Conservation (phyloP, 1,139 yeast genomes). For the Insectozyma bohioensis region DNA sequence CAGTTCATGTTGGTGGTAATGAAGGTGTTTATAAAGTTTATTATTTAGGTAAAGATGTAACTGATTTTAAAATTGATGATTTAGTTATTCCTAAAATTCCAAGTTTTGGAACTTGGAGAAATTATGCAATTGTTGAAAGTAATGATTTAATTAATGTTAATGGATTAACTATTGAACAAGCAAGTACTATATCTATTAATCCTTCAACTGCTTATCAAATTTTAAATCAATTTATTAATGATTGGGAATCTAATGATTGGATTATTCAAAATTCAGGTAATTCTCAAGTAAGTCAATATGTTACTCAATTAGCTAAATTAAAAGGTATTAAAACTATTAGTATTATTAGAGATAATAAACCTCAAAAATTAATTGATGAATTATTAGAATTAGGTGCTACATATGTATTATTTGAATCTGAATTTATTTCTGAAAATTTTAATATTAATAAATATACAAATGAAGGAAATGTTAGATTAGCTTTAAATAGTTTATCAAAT, state of each 20-base stretch:
- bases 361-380: conserved; percentile 22
- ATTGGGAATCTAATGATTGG: conserved; percentile 35
- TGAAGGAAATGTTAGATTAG: conserved; percentile 30
- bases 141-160: conserved; percentile 23
- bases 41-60: conserved; percentile 23
- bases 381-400: conserved; percentile 32
- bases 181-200: conserved; percentile 35
- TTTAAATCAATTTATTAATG: conserved; percentile 25
- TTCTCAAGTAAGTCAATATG: conserved; percentile 32
- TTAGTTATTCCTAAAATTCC: conserved; percentile 30
- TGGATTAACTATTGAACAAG: conserved; percentile 25
- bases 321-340: conserved; percentile 28
- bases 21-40: conserved; percentile 34
- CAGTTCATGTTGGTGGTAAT: conserved; percentile 79
- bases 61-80: conserved; percentile 25
- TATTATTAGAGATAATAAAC: conserved; percentile 32
- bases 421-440: conserved; percentile 62
- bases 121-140: conserved; percentile 23
- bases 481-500: conserved; percentile 36
- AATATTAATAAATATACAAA: conserved; percentile 41
- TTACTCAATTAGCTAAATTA: conserved; percentile 29
- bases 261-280: conserved; percentile 36
- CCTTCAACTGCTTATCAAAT: conserved; percentile 37
- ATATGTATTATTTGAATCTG: conserved; percentile 34
- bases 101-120: conserved; percentile 40